Evolutionary conservation across 257 asterid species (phyloP).

Genomic region (Solanum sparsipilum): DNA sequence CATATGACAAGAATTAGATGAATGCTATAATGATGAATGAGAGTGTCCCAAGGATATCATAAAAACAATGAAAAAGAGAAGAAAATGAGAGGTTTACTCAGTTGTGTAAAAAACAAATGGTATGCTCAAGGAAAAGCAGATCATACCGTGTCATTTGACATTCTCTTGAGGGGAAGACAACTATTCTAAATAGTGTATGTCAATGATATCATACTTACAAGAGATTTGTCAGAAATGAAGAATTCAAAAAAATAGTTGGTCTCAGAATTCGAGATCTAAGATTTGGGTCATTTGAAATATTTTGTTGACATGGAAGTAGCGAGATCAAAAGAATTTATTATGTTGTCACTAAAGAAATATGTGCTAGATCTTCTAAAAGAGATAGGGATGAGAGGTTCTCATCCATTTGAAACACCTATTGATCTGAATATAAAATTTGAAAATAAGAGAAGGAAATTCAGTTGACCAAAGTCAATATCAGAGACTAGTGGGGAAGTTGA

Average conservation of each 20-base stretch:
- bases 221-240: neutral
- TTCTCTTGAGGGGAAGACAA: neutral
- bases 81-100: neutral
- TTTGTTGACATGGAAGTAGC: neutral
- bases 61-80: neutral
- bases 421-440: neutral
- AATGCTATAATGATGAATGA: neutral
- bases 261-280: neutral
- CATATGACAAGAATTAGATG: neutral
- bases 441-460: neutral
- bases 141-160: neutral
- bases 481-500: neutral
- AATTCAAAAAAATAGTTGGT: neutral
- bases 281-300: neutral
- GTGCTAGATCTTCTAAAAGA: neutral
- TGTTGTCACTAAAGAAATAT: neutral
- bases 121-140: neutral
- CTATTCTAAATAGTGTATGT: neutral
- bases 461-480: neutral
- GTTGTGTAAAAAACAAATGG: neutral
- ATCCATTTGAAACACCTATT: neutral
- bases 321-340: neutral
- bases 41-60: neutral
- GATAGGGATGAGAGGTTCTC: neutral
- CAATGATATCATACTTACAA: neutral